These are phyloP conservation scores for Xylaria sp. DNA, from an alignment of 2,329 filamentous ascomycete genomes.

Conservation along the genomic window DNA sequence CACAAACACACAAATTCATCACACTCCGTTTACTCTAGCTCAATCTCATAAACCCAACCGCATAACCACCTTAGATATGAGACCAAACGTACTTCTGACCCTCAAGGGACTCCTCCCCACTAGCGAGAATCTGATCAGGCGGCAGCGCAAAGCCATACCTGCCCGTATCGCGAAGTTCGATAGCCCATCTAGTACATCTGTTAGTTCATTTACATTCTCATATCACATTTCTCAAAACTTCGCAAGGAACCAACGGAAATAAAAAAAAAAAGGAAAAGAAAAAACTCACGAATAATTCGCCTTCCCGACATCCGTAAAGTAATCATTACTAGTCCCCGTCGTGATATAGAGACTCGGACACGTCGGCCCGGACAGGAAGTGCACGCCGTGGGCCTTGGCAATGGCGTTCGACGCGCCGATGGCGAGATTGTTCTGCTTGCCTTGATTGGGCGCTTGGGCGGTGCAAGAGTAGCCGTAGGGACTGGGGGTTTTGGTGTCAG, in stretches of 20 bases:
- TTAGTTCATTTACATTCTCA: conserved; percentile 5
- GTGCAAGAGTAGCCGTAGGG: conserved; percentile 30
- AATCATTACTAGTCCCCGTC: conserved; percentile 29
- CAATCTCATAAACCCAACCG: background rate
- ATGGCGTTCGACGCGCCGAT: conserved; percentile 22
- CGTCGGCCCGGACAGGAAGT: conserved; percentile 35
- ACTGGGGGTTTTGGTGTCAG: no score
- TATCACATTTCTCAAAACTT: background rate
- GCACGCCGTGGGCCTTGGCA: conserved; percentile 24
- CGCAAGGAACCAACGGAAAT: background rate
- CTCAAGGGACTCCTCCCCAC: conserved; percentile 29
- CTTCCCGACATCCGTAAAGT: conserved; percentile 28
- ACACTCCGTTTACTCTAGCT: background rate
- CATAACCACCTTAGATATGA: conserved; percentile 15
- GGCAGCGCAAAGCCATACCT: conserved; percentile 29
- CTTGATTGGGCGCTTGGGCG: conserved; percentile 24
- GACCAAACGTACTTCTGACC: conserved; percentile 30
- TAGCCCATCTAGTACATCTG: conserved; percentile 24
- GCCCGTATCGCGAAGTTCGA: conserved; percentile 31
- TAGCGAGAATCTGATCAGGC: conserved; percentile 28
- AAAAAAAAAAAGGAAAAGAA: background rate
- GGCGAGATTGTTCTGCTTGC: conserved; percentile 34
- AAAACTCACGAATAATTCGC: conserved; percentile 28
- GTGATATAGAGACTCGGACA: conserved; percentile 36
- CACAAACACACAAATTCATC: background rate